A percentile compares a stretch with the other conserved stretches of the same genome.
Evolutionary conservation across 2,329 filamentous ascomycete species (phyloP).

Genomic region (Diaporthe sp.): DNA sequence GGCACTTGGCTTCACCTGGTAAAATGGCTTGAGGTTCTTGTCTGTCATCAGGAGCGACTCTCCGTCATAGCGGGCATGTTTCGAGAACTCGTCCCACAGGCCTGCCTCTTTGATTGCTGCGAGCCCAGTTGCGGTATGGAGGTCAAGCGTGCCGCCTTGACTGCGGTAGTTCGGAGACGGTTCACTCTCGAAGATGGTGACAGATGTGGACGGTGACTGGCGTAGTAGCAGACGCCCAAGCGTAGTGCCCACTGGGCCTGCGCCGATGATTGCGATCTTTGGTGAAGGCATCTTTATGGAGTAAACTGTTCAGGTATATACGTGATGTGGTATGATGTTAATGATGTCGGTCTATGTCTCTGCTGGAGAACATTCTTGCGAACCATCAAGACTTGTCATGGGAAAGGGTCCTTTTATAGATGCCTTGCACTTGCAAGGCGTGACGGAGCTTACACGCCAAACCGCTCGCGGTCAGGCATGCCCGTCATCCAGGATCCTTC

Average conservation of each 20-base stretch:
- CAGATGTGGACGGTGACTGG: slow-evolving; percentile 55
- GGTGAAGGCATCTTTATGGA: slow-evolving; percentile 43
- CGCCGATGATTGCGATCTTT: slow-evolving; percentile 63
- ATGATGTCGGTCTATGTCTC: not conserved
- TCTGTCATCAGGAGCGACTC: slow-evolving; percentile 64
- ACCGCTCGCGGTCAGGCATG: not conserved
- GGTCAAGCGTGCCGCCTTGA: slow-evolving; percentile 68
- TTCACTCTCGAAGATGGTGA: slow-evolving; percentile 66
- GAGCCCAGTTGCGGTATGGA: slow-evolving; percentile 66
- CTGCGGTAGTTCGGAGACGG: slow-evolving; percentile 58
- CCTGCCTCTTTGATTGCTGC: slow-evolving; percentile 64
- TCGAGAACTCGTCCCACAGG: slow-evolving; percentile 64
- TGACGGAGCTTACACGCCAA: slow-evolving; percentile 12
- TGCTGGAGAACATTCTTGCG: not conserved
- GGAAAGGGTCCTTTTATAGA: not conserved
- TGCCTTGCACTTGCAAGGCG: not conserved
- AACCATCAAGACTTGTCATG: too few species aligned
- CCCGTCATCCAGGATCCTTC: slow-evolving; percentile 3
- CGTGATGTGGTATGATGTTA: not conserved
- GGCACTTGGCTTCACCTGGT: slow-evolving; percentile 49
- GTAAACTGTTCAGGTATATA: too few species aligned
- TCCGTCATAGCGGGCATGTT: slow-evolving; percentile 65
- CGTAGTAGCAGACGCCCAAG: slow-evolving; percentile 66
- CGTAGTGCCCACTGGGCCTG: slow-evolving; percentile 63
- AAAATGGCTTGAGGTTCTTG: slow-evolving; percentile 54